These are phyloP conservation scores for Cymbidium sinense DNA, from an alignment of 106 monocot species.

Conservation along the genomic window DNA sequence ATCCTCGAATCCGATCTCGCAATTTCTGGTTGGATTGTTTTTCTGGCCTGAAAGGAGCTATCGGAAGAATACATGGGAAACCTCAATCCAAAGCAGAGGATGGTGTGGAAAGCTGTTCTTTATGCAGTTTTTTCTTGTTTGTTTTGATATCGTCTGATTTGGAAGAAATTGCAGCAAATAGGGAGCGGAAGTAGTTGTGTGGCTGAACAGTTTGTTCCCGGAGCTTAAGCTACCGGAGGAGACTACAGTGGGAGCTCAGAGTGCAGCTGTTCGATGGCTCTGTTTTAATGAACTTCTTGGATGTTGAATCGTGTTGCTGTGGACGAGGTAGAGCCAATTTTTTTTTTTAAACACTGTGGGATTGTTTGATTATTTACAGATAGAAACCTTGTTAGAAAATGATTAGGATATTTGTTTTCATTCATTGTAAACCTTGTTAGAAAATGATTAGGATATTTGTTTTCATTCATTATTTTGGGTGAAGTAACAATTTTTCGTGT, in stretches of 20 bases:
- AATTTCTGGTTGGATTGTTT: neutral
- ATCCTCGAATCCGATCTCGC: neutral
- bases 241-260: conserved; percentile 36
- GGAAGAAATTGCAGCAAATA: conserved; percentile 22
- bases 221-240: conserved; percentile 22
- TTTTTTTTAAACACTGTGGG: too few relatives aligned
- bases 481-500: too few relatives aligned
- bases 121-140: neutral
- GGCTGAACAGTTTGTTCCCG: conserved; percentile 39
- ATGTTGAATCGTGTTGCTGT: conserved; percentile 9
- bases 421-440: too few relatives aligned
- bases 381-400: too few relatives aligned
- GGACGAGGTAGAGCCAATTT: conserved; percentile 17
- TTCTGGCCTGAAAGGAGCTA: neutral
- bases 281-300: conserved; percentile 29
- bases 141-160: neutral
- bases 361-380: too few relatives aligned
- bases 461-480: too few relatives aligned
- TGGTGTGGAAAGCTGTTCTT: conserved; percentile 11
- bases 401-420: too few relatives aligned
- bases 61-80: conserved; percentile 11
- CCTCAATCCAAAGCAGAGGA: conserved; percentile 3
- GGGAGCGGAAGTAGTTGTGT: conserved; percentile 27
- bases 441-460: too few relatives aligned
- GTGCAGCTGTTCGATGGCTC: conserved; percentile 31